Conservation (phyloP, 257 asterid species). For the Solanum clarkiae region DNA sequence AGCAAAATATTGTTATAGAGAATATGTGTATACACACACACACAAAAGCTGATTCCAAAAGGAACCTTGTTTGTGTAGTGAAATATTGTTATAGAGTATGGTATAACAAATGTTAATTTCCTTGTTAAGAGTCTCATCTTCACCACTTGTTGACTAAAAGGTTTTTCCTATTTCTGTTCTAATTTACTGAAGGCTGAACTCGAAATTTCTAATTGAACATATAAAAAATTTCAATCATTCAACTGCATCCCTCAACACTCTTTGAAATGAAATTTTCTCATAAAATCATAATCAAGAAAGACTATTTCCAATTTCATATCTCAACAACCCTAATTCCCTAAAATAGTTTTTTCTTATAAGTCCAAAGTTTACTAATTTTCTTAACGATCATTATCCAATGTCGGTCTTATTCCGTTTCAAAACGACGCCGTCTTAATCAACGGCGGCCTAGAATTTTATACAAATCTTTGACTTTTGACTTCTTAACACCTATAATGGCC, state of each 20-base stretch:
- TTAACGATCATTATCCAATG: neutral
- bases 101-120: too few relatives aligned
- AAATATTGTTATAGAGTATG: too few relatives aligned
- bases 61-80: too few relatives aligned
- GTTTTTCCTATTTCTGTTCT: too few relatives aligned
- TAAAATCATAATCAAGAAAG: neutral
- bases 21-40: too few relatives aligned
- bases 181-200: fast-evolving
- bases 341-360: neutral
- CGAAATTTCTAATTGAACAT: neutral
- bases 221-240: fast-evolving
- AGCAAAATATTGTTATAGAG: too few relatives aligned
- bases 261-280: neutral
- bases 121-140: too few relatives aligned
- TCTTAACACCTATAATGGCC: neutral
- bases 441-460: neutral
- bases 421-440: neutral
- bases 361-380: neutral
- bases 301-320: neutral
- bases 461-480: slow-evolving; percentile 12
- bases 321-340: neutral
- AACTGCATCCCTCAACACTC: neutral
- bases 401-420: slow-evolving; percentile 8
- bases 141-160: too few relatives aligned
- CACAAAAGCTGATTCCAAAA: too few relatives aligned